Percentiles rank a stretch among this genome's conserved stretches.
phyloP scores from a whole-genome alignment of 345 rosid genomes.

The Syzygium grande region DNA sequence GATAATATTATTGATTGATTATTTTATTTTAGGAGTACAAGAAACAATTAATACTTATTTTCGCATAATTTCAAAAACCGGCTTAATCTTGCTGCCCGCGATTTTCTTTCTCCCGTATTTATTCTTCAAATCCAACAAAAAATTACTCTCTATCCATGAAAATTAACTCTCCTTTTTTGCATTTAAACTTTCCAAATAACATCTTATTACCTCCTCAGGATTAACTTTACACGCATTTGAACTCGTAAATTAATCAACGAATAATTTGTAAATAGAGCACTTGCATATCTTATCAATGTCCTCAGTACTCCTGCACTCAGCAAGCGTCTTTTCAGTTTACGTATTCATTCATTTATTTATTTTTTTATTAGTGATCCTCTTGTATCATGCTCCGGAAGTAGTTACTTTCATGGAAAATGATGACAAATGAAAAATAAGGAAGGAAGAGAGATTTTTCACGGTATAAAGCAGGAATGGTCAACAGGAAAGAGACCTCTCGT shows the following conservation, averaged over 20 bases:
- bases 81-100: rapidly evolving
- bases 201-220: neutral
- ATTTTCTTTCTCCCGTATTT: neutral
- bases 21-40: neutral
- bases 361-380: too few species aligned
- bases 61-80: rapidly evolving
- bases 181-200: too few species aligned
- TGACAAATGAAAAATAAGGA: neutral
- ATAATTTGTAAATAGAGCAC: too few species aligned
- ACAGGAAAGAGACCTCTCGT: neutral
- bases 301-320: neutral
- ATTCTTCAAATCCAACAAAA: neutral
- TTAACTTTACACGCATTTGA: neutral
- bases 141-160: neutral
- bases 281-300: neutral
- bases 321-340: too few species aligned
- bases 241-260: rapidly evolving
- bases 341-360: too few species aligned
- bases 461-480: rapidly evolving
- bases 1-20: too few species aligned
- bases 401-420: too few species aligned
- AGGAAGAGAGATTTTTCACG: neutral
- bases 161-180: neutral
- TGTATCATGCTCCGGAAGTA: too few species aligned
- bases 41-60: rapidly evolving